These are phyloP conservation scores for Euphorbia corollata DNA, from an alignment of 441 rosid genomes.

Conservation along the genomic window DNA sequence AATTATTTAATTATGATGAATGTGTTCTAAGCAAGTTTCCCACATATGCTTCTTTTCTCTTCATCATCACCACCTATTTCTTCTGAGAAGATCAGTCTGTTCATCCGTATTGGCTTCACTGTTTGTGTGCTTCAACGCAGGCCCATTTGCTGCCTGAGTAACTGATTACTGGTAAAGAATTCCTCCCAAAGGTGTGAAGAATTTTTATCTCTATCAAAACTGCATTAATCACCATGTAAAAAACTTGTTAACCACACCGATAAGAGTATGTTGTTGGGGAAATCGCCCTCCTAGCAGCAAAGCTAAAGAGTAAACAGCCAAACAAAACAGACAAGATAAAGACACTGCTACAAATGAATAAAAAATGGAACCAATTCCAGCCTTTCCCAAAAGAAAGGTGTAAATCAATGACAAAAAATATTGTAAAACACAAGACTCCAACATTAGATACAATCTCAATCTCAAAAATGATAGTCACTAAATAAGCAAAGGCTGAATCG, in stretches of 20 bases:
- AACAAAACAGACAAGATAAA: no score
- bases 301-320: no score
- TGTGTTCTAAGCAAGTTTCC: conserved; percentile 41
- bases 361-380: no score
- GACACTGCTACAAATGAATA: no score
- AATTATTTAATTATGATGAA: conserved; percentile 17
- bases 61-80: conserved; percentile 26
- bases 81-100: conserved; percentile 18
- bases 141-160: conserved; percentile 27
- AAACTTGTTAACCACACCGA: no score
- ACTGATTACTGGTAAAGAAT: conserved; percentile 94
- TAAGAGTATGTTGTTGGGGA: no score
- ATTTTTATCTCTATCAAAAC: conserved; percentile 87
- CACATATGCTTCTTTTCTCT: conserved; percentile 23
- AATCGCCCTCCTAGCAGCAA: no score
- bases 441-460: no score
- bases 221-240: conserved; percentile 85
- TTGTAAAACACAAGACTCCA: no score
- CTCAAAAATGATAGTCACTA: conserved; percentile 77
- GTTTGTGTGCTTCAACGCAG: conserved; percentile 29
- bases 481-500: conserved; percentile 81
- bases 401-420: conserved; percentile 75
- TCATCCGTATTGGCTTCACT: conserved; percentile 31
- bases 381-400: conserved; percentile 74
- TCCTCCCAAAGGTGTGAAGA: conserved; percentile 70